Base-by-base conservation (phyloP, 148 eudicot species). In the Bassia scoparia region DNA sequence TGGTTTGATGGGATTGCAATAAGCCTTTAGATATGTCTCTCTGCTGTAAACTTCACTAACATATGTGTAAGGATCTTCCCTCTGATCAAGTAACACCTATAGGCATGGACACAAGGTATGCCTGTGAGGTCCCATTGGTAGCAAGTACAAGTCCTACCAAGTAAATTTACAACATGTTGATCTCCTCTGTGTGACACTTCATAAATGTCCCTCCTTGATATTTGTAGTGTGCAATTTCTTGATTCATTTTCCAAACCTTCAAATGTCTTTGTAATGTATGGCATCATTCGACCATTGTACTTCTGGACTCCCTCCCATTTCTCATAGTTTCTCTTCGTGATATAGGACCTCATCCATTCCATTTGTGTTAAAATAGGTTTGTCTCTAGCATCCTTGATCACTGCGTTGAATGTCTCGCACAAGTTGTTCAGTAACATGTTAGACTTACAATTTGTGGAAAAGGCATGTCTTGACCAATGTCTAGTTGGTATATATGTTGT, bases 401-500 rank as follows among this genome's bases (percentile, higher is more conserved):
- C 14, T 14, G 15, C 7, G 43, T 66, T 66, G 17, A 66, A 66
- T 21, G 30, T 43, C 44, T 41, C 44, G 11, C 44, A 41, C 44
- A 41, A 7, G 8, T 41, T 41, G 44, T 41, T 41, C 8, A 67
- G 18, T 34, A 67, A 23, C 55, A 67, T 67, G 55, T 67, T 29
- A 7, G 54, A 43, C 55, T 37, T 48, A 21, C 18, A 6, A 3
- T 17, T 26, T 0, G 33, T 44, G 15, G 18, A 0, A n/a, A 67
- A 67, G 1, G 70, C 55, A 27, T 67, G 70, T 15, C 54, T 23
- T 0, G 70, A 67, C 70, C 55, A 67, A 41, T 44, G 54, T 0
- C 6, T 24, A 7, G 70, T 7, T 0, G 33, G 54, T 6, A 48
- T 37, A 7, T 37, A n/a, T 67, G 5, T 46, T 35, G 12, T 24